phyloP scores from a whole-genome alignment of 2,329 filamentous ascomycete species.

The Botrytis medusae region DNA sequence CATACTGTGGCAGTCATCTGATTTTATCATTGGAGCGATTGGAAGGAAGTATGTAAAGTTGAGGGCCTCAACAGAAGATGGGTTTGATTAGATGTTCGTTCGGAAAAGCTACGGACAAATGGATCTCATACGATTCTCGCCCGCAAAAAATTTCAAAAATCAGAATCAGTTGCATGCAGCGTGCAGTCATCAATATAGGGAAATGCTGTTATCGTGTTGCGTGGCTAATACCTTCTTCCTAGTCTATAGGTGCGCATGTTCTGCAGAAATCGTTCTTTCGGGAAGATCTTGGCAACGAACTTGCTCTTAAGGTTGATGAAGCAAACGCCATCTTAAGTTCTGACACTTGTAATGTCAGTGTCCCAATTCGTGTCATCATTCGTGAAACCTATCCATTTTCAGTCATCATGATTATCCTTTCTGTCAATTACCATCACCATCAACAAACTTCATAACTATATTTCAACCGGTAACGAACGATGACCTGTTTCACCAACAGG shows the following conservation, averaged over 20 bases:
- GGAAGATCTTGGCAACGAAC: constrained; percentile 7
- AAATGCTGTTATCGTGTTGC: constrained; percentile 13
- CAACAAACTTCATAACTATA: background rate
- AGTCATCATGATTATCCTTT: constrained; percentile 1
- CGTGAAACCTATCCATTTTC: constrained; percentile 9
- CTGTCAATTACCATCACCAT: background rate
- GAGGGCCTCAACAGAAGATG: constrained; percentile 17
- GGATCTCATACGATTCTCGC: constrained; percentile 12
- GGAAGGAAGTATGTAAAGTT: constrained; percentile 2
- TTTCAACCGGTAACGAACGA: background rate
- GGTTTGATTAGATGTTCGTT: constrained; percentile 9
- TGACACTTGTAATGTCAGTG: constrained; percentile 6
- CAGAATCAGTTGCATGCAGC: constrained; percentile 16
- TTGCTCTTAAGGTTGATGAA: background rate
- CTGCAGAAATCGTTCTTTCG: constrained; percentile 5
- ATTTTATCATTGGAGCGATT: constrained; percentile 19
- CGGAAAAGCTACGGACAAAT: background rate
- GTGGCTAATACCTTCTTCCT: background rate
- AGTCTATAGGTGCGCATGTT: background rate
- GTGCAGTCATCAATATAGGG: constrained; percentile 7
- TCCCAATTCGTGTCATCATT: background rate
- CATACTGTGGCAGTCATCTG: constrained; percentile 24
- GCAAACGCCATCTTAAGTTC: background rate
- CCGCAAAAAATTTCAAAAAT: background rate
- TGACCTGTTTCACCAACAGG: background rate